phyloP scores from a whole-genome alignment of 2,329 filamentous ascomycete species.

The Colletotrichum magnum region DNA sequence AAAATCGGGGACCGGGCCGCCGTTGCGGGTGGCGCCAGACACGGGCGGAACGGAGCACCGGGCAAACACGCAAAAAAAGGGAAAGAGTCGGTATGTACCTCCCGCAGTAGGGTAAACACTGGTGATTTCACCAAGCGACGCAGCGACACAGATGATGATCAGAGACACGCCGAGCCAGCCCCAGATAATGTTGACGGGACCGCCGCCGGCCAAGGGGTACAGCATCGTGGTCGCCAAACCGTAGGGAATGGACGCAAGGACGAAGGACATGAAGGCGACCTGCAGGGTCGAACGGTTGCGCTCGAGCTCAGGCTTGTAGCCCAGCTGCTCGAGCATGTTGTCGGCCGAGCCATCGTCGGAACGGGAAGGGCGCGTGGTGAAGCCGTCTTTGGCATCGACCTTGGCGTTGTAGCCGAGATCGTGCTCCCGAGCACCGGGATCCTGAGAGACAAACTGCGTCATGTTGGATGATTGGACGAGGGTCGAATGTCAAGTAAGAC shows the following conservation, averaged over 20 bases:
- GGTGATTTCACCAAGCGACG: constrained; percentile 81
- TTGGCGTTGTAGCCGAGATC: constrained; percentile 33
- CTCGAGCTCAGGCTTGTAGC: constrained; percentile 76
- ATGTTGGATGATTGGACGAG: constrained; percentile 14
- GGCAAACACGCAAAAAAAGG: background rate
- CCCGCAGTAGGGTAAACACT: constrained; percentile 83
- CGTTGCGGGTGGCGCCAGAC: constrained; percentile 11
- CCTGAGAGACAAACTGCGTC: constrained; percentile 40
- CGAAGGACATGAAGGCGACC: constrained; percentile 83
- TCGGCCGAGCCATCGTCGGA: constrained; percentile 65
- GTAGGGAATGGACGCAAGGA: constrained; percentile 81
- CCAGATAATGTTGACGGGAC: constrained; percentile 80
- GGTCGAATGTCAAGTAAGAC: constrained; percentile 8
- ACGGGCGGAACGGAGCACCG: background rate
- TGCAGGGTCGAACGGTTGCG: constrained; percentile 77
- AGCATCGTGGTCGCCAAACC: constrained; percentile 78
- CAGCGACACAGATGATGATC: constrained; percentile 79
- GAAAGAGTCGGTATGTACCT: constrained; percentile 56
- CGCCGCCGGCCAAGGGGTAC: constrained; percentile 77
- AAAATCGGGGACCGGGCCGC: constrained; percentile 9
- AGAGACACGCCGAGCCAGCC: constrained; percentile 78
- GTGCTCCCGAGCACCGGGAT: constrained; percentile 41
- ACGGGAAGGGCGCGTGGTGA: constrained; percentile 41
- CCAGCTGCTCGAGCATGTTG: constrained; percentile 73
- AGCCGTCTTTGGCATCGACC: constrained; percentile 34